Evolutionary conservation across 1,139 yeast genomes (phyloP), one percentile per base, ranked within the genome.

Genomic region (Wickerhamiella pararugosa): DNA sequence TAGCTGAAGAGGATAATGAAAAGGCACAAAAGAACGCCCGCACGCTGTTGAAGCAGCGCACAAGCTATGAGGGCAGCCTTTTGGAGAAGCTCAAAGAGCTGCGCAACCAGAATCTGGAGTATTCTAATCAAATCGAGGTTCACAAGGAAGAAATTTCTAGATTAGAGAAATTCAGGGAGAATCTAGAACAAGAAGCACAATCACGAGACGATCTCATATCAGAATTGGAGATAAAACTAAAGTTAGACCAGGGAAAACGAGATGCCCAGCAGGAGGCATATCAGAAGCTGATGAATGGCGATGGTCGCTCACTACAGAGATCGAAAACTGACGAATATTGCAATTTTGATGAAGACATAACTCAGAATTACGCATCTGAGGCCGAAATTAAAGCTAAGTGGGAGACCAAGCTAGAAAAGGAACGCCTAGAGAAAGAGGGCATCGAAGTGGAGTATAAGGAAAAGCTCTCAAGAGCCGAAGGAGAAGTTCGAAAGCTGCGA

Each of bases 31-130:
- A 50, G 31, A 49, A 53, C 9, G 53, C 60, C 6, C 51, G 54
- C 29, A 53, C 56, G 1, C 52, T 54, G 36, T 50, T 53, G 44
- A 55, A 57, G 15, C 63, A 60, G 34, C 57, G 63, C 32, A 56
- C 56, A 11, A 54, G 59, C 4, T 59, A 63, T 43, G 66, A 65
- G 41, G 49, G 54, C 6, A 53, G 55, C 27, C 50, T 65, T 9
- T 46, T 63, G 25, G 50, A 54, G 25, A 56, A 57, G 43, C 60
- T 59, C 47, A 53, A 58, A 29, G 64, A 60, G 32, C 51, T 56
- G 39, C 46, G 59, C 31, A 49, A 49, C n/a, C 53, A 52, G 33
- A 52, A 34, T 26, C n/a, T 34, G 2, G 40, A 41, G 45, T n/a
- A 48, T 58, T 35, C 53, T 45, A 40, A 43, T 47, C 32, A 49